phyloP scores from a whole-genome alignment of 805 yeast species.

The Monosporozyma siamensis region DNA sequence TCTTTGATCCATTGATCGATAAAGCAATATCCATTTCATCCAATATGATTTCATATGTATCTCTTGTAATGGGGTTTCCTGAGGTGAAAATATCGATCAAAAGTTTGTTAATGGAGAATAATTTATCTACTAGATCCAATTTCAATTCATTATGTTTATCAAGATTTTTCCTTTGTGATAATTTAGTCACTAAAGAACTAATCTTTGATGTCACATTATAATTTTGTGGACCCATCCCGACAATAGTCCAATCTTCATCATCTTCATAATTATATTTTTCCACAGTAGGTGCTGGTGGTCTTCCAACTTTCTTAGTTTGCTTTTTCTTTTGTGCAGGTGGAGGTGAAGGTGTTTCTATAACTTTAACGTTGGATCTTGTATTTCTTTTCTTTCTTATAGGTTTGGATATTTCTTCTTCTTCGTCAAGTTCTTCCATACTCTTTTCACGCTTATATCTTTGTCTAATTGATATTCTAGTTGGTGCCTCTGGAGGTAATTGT shows the following conservation, averaged over 20 bases:
- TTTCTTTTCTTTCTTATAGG: constrained; percentile 7
- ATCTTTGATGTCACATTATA: constrained; percentile 10
- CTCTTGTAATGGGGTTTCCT: constrained; percentile 9
- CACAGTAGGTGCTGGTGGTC: constrained; percentile 4
- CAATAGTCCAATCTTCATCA: constrained; percentile 27
- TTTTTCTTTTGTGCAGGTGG: too few species aligned
- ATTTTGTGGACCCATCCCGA: constrained; percentile 30
- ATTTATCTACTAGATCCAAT: constrained; percentile 20
- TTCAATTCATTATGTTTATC: constrained; percentile 24
- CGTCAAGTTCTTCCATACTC: constrained; percentile 11
- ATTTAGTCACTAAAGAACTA: constrained; percentile 20
- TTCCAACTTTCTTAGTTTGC: constrained; percentile 8
- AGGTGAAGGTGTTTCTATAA: constrained; percentile 1
- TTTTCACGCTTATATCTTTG: constrained; percentile 6
- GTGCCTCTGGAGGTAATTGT: constrained; percentile 5
- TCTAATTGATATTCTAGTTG: constrained; percentile 14
- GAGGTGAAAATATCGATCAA: constrained; percentile 11
- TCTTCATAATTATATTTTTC: constrained; percentile 23
- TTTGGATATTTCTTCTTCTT: constrained; percentile 17
- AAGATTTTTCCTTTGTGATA: constrained; percentile 22
- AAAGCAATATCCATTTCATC: constrained; percentile 25
- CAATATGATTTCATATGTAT: constrained; percentile 18
- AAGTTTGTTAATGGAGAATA: constrained; percentile 19
- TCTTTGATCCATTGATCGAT: constrained; percentile 16
- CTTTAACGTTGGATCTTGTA: constrained; percentile 7